phyloP scores from a whole-genome alignment of 2,329 filamentous ascomycete species.

The Colletotrichum tabaci region DNA sequence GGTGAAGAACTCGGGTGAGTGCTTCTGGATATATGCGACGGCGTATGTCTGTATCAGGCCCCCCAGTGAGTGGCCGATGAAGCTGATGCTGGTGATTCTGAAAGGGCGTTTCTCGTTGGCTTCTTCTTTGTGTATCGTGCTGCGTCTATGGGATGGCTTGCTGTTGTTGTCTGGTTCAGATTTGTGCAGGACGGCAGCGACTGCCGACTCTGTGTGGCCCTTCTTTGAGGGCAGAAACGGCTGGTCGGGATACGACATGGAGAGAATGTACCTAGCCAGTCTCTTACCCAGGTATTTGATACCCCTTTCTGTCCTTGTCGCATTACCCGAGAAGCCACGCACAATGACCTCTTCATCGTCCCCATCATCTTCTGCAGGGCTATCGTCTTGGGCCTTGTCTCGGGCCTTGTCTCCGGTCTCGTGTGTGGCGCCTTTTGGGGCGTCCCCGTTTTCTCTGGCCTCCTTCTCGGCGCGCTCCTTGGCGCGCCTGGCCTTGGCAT shows the following conservation, averaged over 20 bases:
- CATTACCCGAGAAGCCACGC: constrained; percentile 90
- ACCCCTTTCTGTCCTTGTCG: constrained; percentile 90
- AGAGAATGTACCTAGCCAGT: constrained; percentile 89
- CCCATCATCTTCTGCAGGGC: constrained; percentile 48
- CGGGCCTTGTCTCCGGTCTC: constrained; percentile 12
- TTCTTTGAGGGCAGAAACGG: constrained; percentile 81
- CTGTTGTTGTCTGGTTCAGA: constrained; percentile 56
- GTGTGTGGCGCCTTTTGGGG: background rate
- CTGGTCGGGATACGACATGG: constrained; percentile 94
- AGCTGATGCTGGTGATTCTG: constrained; percentile 93
- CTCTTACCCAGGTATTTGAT: constrained; percentile 98
- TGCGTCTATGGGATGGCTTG: constrained; percentile 71
- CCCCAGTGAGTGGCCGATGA: constrained; percentile 92
- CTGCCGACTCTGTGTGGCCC: constrained; percentile 58
- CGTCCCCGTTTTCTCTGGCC: constrained; percentile 25
- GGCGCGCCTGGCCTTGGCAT: constrained; percentile 74
- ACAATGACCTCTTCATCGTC: constrained; percentile 88
- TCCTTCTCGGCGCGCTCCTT: constrained; percentile 59
- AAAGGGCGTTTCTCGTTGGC: constrained; percentile 71
- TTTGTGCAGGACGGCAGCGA: constrained; percentile 52
- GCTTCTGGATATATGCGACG: constrained; percentile 96
- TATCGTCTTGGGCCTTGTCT: constrained; percentile 23
- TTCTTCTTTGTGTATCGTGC: constrained; percentile 67
- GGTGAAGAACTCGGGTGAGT: constrained; percentile 92
- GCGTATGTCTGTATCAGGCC: constrained; percentile 94